Base-by-base conservation (phyloP, 2,329 filamentous ascomycete species). In the Fusarium devonianum region DNA sequence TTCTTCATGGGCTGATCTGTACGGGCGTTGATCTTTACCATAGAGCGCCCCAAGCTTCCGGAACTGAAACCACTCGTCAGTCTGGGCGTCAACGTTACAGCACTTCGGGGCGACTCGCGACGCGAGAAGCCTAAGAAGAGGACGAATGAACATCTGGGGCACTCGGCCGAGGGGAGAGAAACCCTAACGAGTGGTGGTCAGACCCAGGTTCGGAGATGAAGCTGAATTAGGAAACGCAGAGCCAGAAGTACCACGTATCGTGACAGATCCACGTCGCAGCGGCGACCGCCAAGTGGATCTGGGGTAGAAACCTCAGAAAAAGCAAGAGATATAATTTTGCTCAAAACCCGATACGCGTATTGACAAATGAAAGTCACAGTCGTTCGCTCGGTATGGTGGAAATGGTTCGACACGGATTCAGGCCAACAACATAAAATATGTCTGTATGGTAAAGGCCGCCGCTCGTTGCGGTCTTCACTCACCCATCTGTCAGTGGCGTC, bases 171-270 rank as follows among this genome's bases (percentile, higher is more conserved):
- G 59, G 58, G 42, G 49, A 34, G 29, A 36, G 38, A 32, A 19
- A 37, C 51, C 25, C 28, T 54, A 26, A 22, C 41, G 21, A 41
- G 21, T 58, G 53, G 56, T 47, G 54, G 26, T 26, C 37, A 34
- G 17, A 17, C 16, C 47, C 35, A 51, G 51, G 49, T 34, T 48
- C 63, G 63, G 63, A 65, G 62, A 65, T 65, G 63, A 65, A 65
- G 63, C 63, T 51, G 48, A 44, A 65, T 55, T 40, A 49, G 63
- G 63, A 61, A 62, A 57, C 46, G 47, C 45, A 53, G 28, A 45
- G 49, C 34, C 30, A 48, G 22, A 13, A 34, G 35, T 41, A 49
- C 47, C 59, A 55, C 32, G 35, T 41, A 49, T 45, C 59, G 53
- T 61, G 56, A 49, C 26, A 64, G 63, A 65, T 65, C 60, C 58